Evolutionary conservation across 2,329 filamentous ascomycete genomes (phyloP).

Genomic region (Sporothrix protearum): DNA sequence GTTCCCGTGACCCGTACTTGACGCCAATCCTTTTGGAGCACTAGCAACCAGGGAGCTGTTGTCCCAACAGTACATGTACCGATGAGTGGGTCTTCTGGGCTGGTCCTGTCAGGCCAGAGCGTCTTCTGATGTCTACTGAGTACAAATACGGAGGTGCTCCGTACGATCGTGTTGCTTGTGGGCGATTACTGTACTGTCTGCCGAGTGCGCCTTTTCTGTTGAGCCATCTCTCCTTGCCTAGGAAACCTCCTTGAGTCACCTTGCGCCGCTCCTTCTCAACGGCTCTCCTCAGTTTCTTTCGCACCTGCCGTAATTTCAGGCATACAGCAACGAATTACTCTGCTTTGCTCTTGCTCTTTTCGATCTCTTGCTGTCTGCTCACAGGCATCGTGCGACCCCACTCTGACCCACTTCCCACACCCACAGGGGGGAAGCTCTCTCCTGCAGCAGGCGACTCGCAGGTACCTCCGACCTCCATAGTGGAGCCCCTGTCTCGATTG

Average conservation of each 20-base stretch:
- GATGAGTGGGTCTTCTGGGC: not conserved
- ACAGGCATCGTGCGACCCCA: not conserved
- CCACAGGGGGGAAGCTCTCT: not conserved
- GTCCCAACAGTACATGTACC: not conserved
- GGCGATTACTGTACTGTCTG: slow-evolving; percentile 13
- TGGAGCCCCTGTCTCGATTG: too few species aligned
- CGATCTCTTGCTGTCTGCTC: not conserved
- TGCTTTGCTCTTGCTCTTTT: too few species aligned
- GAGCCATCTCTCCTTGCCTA: not conserved
- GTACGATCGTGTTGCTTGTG: too few species aligned
- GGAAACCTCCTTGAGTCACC: not conserved
- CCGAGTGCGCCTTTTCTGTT: not conserved
- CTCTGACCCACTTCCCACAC: slow-evolving; percentile 5
- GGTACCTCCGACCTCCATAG: not conserved
- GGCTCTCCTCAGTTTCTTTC: not conserved
- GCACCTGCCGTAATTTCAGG: not conserved
- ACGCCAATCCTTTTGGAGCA: slow-evolving; percentile 23
- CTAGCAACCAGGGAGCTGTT: slow-evolving; percentile 6
- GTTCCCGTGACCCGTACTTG: slow-evolving; percentile 25
- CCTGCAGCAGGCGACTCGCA: slow-evolving; percentile 8
- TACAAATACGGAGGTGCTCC: too few species aligned
- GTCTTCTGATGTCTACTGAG: not conserved
- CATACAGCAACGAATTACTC: not conserved
- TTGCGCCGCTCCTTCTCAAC: not conserved
- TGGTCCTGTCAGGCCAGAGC: not conserved